Evolutionary conservation across 805 yeast species (phyloP), one percentile per base, ranked within the genome.

Genomic region (Jamesozyma jinghongensis): DNA sequence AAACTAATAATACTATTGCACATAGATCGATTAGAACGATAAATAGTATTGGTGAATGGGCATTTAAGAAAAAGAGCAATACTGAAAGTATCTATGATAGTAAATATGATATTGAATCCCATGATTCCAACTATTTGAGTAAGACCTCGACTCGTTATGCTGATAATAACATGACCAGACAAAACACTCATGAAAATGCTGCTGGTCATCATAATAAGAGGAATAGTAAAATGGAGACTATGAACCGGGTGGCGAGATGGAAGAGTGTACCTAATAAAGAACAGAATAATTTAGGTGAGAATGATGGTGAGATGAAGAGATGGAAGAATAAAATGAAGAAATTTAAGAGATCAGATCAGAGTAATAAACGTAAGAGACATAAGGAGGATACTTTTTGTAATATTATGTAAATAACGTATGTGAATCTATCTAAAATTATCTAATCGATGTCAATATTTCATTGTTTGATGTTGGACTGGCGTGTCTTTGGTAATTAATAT

Each of bases 41-140:
- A 4, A 55, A 52, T 38, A 59, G 62, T 48, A 51, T 50, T 30
- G 61, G 59, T n/a, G 61, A 56, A 20, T 57, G 57, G 59, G 53
- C 50, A 3, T 46, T 48, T 32, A 43, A 41, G 28, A 45, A 38
- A 29, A 47, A 39, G 25, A 40, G 40, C 32, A 28, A 28, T 28
- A 28, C 31, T 8, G 35, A 33, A 10, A 12, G 27, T 33, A 19
- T 33, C 7, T 8, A 31, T 30, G 12, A 34, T 22, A 11, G 38
- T 17, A 17, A 26, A 12, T 25, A 44, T n/a, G 31, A 28, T 28
- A 12, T 28, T 11, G 31, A 28, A 28, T 28, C 26, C 10, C 6
- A 22, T 22, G 26, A 22, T 22, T 22, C 26, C 6, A 27, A 19
- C 12, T 14, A 18, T 40, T 17, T 34, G 38, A 19, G 41, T 29